Conservation (phyloP, 2,329 filamentous ascomycete genomes). For the Penicillium sp. region DNA sequence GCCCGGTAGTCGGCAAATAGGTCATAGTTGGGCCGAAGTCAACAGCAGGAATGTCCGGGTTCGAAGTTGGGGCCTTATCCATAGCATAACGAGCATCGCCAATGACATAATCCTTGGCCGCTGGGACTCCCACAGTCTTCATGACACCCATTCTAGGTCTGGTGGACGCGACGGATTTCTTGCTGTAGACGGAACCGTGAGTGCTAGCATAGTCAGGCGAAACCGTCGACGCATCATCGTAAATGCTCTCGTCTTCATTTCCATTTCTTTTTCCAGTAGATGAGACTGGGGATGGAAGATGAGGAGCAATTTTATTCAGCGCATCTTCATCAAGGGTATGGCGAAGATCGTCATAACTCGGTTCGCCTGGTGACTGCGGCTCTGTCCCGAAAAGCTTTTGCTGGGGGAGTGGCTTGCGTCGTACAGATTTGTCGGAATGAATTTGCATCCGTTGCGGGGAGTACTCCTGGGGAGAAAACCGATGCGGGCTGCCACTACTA, state of each 20-base stretch:
- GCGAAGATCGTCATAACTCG: conserved; percentile 41
- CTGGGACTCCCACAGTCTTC: conserved; percentile 66
- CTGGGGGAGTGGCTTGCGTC: conserved; percentile 53
- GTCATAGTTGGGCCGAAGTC: conserved; percentile 85
- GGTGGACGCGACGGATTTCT: conserved; percentile 40
- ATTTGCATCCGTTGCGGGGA: conserved; percentile 18
- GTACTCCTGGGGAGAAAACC: neutral
- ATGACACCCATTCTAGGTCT: conserved; percentile 74
- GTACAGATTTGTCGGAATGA: conserved; percentile 45
- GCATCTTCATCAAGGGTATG: conserved; percentile 48
- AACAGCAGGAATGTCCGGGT: conserved; percentile 65
- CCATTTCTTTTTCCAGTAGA: conserved; percentile 8
- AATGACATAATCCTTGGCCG: conserved; percentile 44
- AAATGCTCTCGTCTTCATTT: conserved; percentile 43
- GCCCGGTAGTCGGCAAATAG: conserved; percentile 55
- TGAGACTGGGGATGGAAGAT: conserved; percentile 26
- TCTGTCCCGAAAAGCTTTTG: conserved; percentile 23
- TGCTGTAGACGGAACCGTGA: conserved; percentile 50
- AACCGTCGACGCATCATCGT: conserved; percentile 61
- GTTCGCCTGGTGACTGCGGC: conserved; percentile 29
- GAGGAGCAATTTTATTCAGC: conserved; percentile 48
- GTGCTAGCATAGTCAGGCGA: conserved; percentile 79
- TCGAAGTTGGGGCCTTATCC: conserved; percentile 31
- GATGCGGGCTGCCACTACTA: conserved; percentile 11
- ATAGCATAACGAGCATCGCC: conserved; percentile 46